Conservation (phyloP, 73 alveolate genomes). For the Paramecium tetraurelia region DNA sequence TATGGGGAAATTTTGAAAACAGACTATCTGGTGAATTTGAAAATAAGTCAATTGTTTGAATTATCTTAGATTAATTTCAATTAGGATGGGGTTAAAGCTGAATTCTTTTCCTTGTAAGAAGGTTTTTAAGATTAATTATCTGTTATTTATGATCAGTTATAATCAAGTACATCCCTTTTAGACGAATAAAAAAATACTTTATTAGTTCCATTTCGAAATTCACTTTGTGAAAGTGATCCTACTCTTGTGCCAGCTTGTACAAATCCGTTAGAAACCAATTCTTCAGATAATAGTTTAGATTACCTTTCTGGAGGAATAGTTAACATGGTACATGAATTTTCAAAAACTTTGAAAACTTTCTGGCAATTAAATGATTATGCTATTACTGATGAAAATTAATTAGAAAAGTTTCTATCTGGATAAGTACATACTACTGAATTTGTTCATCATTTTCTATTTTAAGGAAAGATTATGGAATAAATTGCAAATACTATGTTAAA, state of each 20-base stretch:
- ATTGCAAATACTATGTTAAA: constrained; percentile 1
- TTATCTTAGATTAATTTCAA: not conserved
- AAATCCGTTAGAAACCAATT: not conserved
- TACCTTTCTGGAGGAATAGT: constrained; percentile 11
- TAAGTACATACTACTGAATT: constrained; percentile 13
- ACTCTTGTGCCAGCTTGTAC: not conserved
- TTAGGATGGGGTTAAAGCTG: not conserved
- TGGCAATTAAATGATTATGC: not conserved
- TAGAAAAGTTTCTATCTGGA: not conserved
- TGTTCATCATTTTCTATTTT: not conserved
- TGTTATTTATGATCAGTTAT: not conserved
- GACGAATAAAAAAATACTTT: not conserved
- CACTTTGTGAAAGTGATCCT: not conserved
- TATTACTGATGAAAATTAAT: not conserved
- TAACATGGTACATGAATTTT: constrained; percentile 14
- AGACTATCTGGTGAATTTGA: not conserved
- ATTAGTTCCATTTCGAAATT: not conserved
- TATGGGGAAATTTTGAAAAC: not conserved
- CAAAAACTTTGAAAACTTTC: constrained; percentile 17
- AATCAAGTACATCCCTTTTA: not conserved
- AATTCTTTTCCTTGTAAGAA: not conserved
- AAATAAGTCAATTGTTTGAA: not conserved
- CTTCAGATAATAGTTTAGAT: not conserved
- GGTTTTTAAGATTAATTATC: not conserved
- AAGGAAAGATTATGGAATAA: constrained; percentile 8